Percentiles rank a stretch among this genome's conserved stretches.
phyloP scores from a whole-genome alignment of 73 alveolate genomes.

The Paramecium sexaurelia region DNA sequence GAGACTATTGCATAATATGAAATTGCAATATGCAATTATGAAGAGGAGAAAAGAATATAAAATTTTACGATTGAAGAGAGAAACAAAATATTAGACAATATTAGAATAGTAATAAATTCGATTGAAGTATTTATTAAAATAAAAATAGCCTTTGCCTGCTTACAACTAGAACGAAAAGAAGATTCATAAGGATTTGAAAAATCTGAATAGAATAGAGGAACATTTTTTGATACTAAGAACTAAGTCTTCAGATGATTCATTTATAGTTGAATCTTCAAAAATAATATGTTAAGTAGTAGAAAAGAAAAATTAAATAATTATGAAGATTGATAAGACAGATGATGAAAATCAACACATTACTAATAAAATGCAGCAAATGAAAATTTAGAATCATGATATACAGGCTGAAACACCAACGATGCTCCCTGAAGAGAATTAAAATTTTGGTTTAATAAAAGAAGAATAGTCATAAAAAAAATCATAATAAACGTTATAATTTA shows the following conservation, averaged over 20 bases:
- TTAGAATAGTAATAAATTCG: background rate
- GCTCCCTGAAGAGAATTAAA: background rate
- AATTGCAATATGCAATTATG: background rate
- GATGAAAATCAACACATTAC: background rate
- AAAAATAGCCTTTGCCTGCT: background rate
- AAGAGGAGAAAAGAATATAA: background rate
- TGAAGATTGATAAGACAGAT: background rate
- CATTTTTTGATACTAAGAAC: background rate
- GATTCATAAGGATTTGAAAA: background rate
- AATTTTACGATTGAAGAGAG: background rate
- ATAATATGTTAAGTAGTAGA: background rate
- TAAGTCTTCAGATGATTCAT: background rate
- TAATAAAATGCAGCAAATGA: background rate
- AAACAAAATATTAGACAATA: background rate
- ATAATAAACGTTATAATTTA: background rate
- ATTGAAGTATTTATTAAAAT: background rate
- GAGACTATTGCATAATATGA: background rate
- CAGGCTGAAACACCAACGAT: background rate
- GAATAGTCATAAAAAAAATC: background rate
- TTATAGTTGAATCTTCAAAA: background rate
- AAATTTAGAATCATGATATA: background rate
- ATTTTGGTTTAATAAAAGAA: background rate
- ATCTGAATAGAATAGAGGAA: constrained; percentile 1
- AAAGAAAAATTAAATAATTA: background rate
- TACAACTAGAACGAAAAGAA: background rate